Evolutionary conservation across 495 filamentous ascomycete species (phyloP), one percentile per base, ranked within the genome.

Genomic region (Aspergillus panamensis): DNA sequence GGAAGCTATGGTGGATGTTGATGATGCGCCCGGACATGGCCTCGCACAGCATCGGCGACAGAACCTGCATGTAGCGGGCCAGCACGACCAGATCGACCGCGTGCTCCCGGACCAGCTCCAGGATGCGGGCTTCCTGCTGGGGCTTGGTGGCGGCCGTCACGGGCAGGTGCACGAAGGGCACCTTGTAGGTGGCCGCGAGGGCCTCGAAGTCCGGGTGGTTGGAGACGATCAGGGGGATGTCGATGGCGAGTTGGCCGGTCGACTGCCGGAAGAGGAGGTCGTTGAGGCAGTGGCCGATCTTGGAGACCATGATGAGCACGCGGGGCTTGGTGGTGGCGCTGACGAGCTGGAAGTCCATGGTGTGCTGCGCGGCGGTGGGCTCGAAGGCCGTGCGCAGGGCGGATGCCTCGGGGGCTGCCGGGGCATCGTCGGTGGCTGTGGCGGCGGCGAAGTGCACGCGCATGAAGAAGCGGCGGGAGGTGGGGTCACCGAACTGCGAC

Each of bases 41-140:
- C 60, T 80, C 73, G 69, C 87, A 91, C 29, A 91, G 73, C n/a
- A 67, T 79, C 13, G 86, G 85, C 48, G 81, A 86, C 6, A 91
- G 77, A n/a, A 91, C 85, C 73, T 91, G 87, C 87, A 91, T 91
- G 73, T 91, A 91, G 49, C 87, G 84, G n/a, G 87, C 87, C 53
- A 91, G 67, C 7, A 91, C 87, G 35, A 91, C 82, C 29, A 91
- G 74, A 62, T 91, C 87, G 66, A 91, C 78, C 48, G 81, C 73
- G 64, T 88, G 70, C 69, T 84, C 68, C 57, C 72, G 66, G 58
- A 87, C 80, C 20, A 91, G 77, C 31, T 87, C 82, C 10, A 91
- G 73, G 58, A 91, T 80, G 60, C 79, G 74, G 13, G 63, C 65
- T 69, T 90, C 87, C 70, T 91, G 87, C 65, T 82, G 73, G 3